phyloP scores from a whole-genome alignment of 2,329 filamentous ascomycete genomes.

The Hypoxylon sp. region DNA sequence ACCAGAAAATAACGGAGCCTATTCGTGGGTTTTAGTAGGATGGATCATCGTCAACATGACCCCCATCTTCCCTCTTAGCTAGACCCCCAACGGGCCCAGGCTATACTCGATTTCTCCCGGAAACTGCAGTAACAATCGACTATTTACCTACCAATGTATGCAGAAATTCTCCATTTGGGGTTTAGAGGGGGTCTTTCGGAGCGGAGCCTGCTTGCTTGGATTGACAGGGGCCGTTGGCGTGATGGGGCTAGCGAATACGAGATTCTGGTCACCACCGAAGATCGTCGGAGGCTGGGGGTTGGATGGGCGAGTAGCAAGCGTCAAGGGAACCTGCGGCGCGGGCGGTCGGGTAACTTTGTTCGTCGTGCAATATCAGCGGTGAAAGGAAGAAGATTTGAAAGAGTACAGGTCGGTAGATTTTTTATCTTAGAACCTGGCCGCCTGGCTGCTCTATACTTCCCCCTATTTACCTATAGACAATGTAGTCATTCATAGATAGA shows the following conservation, averaged over 20 bases:
- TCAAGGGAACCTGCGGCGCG: constrained; percentile 18
- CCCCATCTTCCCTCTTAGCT: constrained; percentile 24
- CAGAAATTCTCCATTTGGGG: constrained; percentile 27
- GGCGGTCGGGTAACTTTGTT: constrained; percentile 2
- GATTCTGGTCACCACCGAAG: constrained; percentile 48
- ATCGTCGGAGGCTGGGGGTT: constrained; percentile 44
- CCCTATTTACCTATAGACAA: constrained; percentile 12
- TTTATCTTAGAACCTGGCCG: constrained; percentile 1
- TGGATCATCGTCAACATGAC: constrained; percentile 2
- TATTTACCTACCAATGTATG: constrained; percentile 33
- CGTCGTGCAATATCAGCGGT: constrained; percentile 32
- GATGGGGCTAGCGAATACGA: constrained; percentile 51
- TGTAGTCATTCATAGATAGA: background rate
- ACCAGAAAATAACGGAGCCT: constrained; percentile 7
- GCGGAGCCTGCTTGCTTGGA: constrained; percentile 42
- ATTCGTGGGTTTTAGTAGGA: constrained; percentile 12
- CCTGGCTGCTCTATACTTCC: background rate
- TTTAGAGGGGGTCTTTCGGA: constrained; percentile 30
- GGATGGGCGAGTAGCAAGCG: constrained; percentile 35
- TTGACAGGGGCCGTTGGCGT: constrained; percentile 46
- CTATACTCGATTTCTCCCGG: constrained; percentile 32
- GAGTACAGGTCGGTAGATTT: constrained; percentile 3
- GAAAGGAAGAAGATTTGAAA: constrained; percentile 9
- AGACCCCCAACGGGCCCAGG: constrained; percentile 11
- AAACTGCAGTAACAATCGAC: constrained; percentile 26